Evolutionary conservation across 2,329 filamentous ascomycete genomes (phyloP).

Genomic region (Sclerotinia sclerotiorum): DNA sequence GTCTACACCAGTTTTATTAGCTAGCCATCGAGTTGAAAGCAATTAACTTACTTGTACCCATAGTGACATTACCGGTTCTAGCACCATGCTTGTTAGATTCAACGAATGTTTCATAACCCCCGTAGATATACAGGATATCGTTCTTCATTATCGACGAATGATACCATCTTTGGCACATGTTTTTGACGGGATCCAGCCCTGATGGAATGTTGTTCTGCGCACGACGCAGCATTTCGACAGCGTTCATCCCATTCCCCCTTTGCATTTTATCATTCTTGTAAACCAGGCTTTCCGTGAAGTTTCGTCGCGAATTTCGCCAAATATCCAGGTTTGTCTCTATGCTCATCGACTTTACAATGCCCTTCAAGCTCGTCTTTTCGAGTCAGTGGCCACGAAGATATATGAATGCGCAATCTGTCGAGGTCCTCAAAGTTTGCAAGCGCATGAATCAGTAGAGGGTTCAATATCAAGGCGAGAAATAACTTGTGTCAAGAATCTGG

Average conservation of each 20-base stretch:
- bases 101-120: conserved; percentile 22
- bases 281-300: not conserved
- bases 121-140: conserved; percentile 19
- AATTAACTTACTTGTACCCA: conserved; percentile 27
- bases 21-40: not conserved
- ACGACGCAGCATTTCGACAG: conserved; percentile 14
- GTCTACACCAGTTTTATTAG: conserved; percentile 18
- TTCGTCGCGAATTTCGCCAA: not conserved
- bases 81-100: conserved; percentile 16
- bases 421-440: not conserved
- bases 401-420: not conserved
- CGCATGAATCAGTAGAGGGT: not conserved
- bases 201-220: conserved; percentile 15
- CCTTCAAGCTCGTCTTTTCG: not conserved
- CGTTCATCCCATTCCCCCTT: not conserved
- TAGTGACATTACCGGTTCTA: conserved; percentile 1
- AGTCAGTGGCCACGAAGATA: not conserved
- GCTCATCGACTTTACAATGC: conserved; percentile 14
- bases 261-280: conserved; percentile 4
- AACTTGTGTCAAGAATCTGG: not conserved
- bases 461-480: not conserved
- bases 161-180: conserved; percentile 23
- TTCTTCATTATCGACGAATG: conserved; percentile 22
- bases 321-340: not conserved
- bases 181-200: conserved; percentile 17